Percentiles rank a stretch among this genome's conserved stretches.
These are phyloP conservation scores for Arthonia radiata DNA, from an alignment of 495 filamentous ascomycete genomes.

Conservation along the genomic window DNA sequence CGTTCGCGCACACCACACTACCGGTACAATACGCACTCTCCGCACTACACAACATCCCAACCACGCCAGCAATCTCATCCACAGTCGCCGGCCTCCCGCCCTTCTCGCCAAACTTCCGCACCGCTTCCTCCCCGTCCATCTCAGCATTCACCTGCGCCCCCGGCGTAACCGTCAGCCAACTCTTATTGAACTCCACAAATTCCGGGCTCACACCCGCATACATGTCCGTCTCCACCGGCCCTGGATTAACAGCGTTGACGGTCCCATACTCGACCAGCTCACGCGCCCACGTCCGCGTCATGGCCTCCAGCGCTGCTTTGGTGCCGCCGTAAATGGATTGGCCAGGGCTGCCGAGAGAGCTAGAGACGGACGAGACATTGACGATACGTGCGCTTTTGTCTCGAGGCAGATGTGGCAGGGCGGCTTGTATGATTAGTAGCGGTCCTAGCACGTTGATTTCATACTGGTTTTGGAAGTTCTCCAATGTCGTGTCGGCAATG, in stretches of 20 bases:
- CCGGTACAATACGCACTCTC: constrained; percentile 67
- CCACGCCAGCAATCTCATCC: constrained; percentile 57
- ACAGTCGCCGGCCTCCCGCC: constrained; percentile 50
- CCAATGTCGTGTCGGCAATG: constrained; percentile 28
- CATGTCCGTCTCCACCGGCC: constrained; percentile 68
- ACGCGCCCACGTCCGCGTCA: constrained; percentile 72
- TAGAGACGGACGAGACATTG: constrained; percentile 48
- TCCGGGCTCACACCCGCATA: constrained; percentile 24
- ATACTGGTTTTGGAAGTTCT: constrained; percentile 30
- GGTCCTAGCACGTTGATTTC: constrained; percentile 68
- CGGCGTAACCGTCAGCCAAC: constrained; percentile 49
- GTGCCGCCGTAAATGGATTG: constrained; percentile 70
- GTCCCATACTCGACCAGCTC: constrained; percentile 58
- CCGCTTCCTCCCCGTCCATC: constrained; percentile 2
- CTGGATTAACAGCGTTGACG: constrained; percentile 75
- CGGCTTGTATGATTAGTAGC: constrained; percentile 52
- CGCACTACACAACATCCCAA: constrained; percentile 55
- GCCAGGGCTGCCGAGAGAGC: constrained; percentile 38
- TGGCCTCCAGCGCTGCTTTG: constrained; percentile 75
- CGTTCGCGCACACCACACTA: constrained; percentile 68
- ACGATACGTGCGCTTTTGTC: constrained; percentile 60
- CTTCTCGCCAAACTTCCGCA: too few species aligned
- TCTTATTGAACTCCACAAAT: too few species aligned
- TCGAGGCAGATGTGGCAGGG: constrained; percentile 39
- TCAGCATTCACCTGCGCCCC: constrained; percentile 28